Percentiles rank a stretch among this genome's conserved stretches.
These are phyloP conservation scores for Larix kaempferi DNA, from an alignment of 75 land plant genomes.

Conservation along the genomic window DNA sequence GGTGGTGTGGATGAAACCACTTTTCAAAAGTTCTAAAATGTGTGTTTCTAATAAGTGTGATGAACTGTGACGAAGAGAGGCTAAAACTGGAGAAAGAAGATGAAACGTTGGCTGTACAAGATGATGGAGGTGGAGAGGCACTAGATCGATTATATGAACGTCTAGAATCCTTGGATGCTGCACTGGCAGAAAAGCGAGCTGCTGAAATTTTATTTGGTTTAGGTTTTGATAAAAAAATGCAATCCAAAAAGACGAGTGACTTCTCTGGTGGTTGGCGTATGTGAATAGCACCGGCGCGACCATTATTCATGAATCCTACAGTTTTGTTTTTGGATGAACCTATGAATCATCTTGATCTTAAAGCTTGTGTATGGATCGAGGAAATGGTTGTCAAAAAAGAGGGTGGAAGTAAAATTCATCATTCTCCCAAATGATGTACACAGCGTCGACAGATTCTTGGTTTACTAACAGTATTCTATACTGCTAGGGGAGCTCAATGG, in stretches of 20 bases:
- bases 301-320: conserved; percentile 91
- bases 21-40: too few species aligned
- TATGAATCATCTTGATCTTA: conserved; percentile 84
- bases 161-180: conserved; percentile 65
- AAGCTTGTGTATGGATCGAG: too few species aligned
- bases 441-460: too few species aligned
- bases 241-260: conserved; percentile 78
- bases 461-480: too few species aligned
- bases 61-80: too few species aligned
- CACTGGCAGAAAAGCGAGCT: conserved; percentile 88
- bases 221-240: conserved; percentile 77
- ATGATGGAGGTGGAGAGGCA: conserved; percentile 76
- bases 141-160: conserved; percentile 81
- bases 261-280: conserved; percentile 99
- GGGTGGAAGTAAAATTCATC: too few species aligned
- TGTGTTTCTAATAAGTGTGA: too few species aligned
- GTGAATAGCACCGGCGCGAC: too few species aligned
- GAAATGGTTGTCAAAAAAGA: too few species aligned
- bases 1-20: too few species aligned
- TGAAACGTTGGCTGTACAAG: conserved; percentile 27
- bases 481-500: conserved; percentile 2
- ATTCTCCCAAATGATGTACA: too few species aligned
- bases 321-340: conserved; percentile 90
- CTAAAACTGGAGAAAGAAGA: too few species aligned
- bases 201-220: conserved; percentile 87